These are phyloP conservation scores for Eimeria sp. DNA, from an alignment of 169 alveolate species.

Conservation along the genomic window DNA sequence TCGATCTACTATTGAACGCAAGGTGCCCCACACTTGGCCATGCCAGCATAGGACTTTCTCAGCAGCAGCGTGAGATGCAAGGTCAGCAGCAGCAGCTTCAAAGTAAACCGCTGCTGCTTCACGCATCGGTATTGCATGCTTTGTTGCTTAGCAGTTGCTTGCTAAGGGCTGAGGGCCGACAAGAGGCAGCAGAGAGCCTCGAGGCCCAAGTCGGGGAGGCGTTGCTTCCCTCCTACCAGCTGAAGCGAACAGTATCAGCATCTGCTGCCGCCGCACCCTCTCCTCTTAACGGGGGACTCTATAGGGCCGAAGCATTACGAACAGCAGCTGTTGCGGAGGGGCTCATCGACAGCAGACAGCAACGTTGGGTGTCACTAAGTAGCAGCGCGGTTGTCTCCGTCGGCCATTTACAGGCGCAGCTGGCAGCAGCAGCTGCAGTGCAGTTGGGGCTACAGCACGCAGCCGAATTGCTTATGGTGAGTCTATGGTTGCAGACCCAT, in stretches of 20 bases:
- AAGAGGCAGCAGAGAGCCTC: constrained; percentile 32
- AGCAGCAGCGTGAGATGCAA: not conserved
- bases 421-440: constrained; percentile 31
- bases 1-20: not conserved
- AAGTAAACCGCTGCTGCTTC: constrained; percentile 24
- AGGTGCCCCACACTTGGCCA: not conserved
- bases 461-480: constrained; percentile 50
- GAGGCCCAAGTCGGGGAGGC: constrained; percentile 24
- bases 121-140: constrained; percentile 57
- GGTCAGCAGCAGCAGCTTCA: constrained; percentile 32
- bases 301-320: constrained; percentile 30
- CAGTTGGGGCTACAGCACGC: constrained; percentile 43
- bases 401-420: constrained; percentile 53
- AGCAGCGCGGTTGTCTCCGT: constrained; percentile 51
- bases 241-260: not conserved
- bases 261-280: not conserved
- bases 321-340: constrained; percentile 70
- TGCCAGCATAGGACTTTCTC: not conserved
- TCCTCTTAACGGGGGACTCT: not conserved
- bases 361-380: constrained; percentile 53
- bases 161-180: constrained; percentile 51
- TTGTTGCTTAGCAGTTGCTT: constrained; percentile 63
- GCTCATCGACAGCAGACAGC: constrained; percentile 40
- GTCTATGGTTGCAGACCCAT: constrained; percentile 3
- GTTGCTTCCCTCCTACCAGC: not conserved